These are phyloP conservation scores for Candida khao-thaluensis DNA, from an alignment of 805 yeast species.

Conservation along the genomic window DNA sequence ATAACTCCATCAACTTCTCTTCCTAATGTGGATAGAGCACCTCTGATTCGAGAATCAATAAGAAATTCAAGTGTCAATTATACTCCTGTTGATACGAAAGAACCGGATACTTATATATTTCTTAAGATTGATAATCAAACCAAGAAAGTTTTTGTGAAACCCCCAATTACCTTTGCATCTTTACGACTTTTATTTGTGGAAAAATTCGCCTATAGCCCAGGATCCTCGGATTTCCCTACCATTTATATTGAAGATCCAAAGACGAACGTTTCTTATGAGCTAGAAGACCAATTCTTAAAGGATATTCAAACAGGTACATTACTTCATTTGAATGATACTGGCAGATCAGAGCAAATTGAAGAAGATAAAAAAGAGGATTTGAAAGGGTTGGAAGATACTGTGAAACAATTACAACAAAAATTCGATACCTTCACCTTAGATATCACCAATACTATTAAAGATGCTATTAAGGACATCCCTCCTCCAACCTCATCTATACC, in stretches of 20 bases:
- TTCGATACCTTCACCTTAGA: constrained; percentile 9
- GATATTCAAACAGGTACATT: constrained; percentile 63
- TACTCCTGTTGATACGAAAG: neutral
- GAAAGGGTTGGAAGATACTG: constrained; percentile 9
- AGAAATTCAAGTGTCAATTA: constrained; percentile 5
- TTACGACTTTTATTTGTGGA: constrained; percentile 77
- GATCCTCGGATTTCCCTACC: constrained; percentile 69
- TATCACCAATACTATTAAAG: constrained; percentile 10
- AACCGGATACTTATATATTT: constrained; percentile 24
- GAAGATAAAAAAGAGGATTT: neutral
- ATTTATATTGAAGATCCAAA: constrained; percentile 66
- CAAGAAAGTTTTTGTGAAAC: constrained; percentile 48
- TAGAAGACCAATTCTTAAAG: constrained; percentile 58
- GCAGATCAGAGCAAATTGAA: neutral
- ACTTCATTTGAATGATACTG: constrained; percentile 27
- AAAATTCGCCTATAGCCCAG: constrained; percentile 81
- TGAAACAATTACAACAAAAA: constrained; percentile 8
- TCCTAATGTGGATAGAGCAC: constrained; percentile 11
- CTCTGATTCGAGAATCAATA: constrained; percentile 11
- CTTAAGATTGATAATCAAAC: constrained; percentile 52
- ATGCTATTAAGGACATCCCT: constrained; percentile 10
- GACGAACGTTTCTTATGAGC: constrained; percentile 66
- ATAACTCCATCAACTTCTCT: constrained; percentile 16
- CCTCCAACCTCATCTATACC: neutral
- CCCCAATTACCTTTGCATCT: constrained; percentile 51